Evolutionary conservation across 75 land plant genomes (phyloP).

Genomic region (Ceratopteris richardii): DNA sequence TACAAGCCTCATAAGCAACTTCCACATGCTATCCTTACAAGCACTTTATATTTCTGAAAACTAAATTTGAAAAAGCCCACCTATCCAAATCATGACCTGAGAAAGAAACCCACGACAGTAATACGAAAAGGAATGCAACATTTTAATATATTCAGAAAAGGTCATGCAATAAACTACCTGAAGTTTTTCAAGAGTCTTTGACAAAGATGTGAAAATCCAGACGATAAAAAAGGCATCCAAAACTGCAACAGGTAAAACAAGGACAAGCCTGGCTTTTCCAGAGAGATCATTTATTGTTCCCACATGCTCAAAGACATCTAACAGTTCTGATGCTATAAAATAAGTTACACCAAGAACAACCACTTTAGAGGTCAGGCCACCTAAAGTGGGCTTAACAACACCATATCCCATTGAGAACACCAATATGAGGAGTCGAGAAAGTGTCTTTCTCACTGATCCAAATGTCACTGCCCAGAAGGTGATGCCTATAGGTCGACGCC

Average conservation of each 20-base stretch:
- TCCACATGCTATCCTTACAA: too few relatives aligned
- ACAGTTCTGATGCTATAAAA: constrained; percentile 63
- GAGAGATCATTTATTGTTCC: constrained; percentile 69
- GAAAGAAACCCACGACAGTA: too few relatives aligned
- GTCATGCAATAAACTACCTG: too few relatives aligned
- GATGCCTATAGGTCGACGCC: constrained; percentile 64
- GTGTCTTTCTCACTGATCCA: constrained; percentile 68
- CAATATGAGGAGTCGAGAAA: constrained; percentile 70
- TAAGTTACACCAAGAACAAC: constrained; percentile 56
- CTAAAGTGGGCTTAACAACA: constrained; percentile 87
- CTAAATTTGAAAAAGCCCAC: too few relatives aligned
- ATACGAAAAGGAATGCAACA: too few relatives aligned
- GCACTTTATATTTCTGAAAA: too few relatives aligned
- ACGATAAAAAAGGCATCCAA: constrained; percentile 77
- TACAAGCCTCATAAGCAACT: background rate
- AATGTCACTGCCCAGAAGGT: constrained; percentile 85
- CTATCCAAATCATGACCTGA: too few relatives aligned
- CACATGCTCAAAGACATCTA: constrained; percentile 78
- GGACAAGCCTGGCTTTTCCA: constrained; percentile 61
- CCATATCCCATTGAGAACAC: constrained; percentile 96
- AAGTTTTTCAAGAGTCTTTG: constrained; percentile 75
- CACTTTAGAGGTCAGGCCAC: constrained; percentile 82
- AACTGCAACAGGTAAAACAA: constrained; percentile 74
- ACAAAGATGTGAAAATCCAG: constrained; percentile 87
- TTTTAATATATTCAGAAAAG: too few relatives aligned